A percentile compares a stretch with the other conserved stretches of the same genome.
Evolutionary conservation across 164 flowering plant genomes (phyloP).

Genomic region (Nymphaea thermarum): DNA sequence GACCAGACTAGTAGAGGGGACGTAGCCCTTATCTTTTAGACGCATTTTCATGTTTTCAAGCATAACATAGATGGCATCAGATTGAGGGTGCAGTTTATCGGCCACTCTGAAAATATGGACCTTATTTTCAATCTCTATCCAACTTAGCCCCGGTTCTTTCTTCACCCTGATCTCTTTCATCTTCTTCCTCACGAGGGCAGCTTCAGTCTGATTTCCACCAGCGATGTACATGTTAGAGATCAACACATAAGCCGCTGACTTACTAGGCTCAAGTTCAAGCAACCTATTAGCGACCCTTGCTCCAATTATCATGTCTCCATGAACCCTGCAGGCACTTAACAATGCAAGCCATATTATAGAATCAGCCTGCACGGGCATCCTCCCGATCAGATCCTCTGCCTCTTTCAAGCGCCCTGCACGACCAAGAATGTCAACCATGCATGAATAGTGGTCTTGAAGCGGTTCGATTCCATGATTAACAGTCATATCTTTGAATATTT

Average conservation of each 20-base stretch:
- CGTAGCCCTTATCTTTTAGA: constrained; percentile 52
- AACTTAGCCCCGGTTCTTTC: constrained; percentile 79
- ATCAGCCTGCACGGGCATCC: constrained; percentile 64
- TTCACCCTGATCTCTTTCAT: constrained; percentile 40
- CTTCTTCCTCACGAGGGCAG: constrained; percentile 37
- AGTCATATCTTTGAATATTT: constrained; percentile 40
- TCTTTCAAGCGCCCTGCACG: constrained; percentile 45
- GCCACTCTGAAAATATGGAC: constrained; percentile 78
- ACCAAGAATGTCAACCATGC: constrained; percentile 70
- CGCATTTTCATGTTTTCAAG: constrained; percentile 26
- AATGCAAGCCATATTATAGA: constrained; percentile 69
- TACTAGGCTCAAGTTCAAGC: constrained; percentile 47
- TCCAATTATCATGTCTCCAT: constrained; percentile 44
- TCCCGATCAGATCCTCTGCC: constrained; percentile 38
- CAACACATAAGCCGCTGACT: constrained; percentile 49
- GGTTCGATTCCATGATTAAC: constrained; percentile 30
- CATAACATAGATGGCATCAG: constrained; percentile 21
- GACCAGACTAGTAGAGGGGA: constrained; percentile 46
- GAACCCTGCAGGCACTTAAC: constrained; percentile 64
- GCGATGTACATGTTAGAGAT: constrained; percentile 56
- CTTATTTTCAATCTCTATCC: constrained; percentile 50
- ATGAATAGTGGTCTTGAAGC: constrained; percentile 67
- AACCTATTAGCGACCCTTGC: constrained; percentile 37
- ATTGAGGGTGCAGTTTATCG: constrained; percentile 39
- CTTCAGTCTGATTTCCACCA: constrained; percentile 35